Conservation (phyloP, 2,329 filamentous ascomycete genomes). For the Penicillium sp. region DNA sequence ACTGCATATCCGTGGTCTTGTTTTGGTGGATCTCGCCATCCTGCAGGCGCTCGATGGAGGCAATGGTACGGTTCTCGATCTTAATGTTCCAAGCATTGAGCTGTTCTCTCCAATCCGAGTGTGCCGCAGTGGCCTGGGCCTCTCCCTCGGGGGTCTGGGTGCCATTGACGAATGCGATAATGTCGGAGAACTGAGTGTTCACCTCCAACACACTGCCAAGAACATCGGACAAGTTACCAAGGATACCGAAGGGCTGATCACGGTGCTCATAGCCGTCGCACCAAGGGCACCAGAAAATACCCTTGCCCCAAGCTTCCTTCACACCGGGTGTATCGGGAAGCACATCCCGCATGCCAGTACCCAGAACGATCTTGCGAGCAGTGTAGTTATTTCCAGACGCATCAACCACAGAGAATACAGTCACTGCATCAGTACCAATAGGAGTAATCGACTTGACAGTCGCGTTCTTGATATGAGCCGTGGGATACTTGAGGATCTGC, state of each 20-base stretch:
- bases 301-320: conserved; percentile 60
- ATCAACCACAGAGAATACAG: conserved; percentile 53
- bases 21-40: conserved; percentile 37
- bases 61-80: conserved; percentile 61
- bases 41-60: conserved; percentile 52
- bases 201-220: conserved; percentile 56
- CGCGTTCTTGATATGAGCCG: conserved; percentile 55
- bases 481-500: conserved; percentile 57
- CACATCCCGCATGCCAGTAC: conserved; percentile 60
- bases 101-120: conserved; percentile 55
- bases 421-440: conserved; percentile 40
- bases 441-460: conserved; percentile 40
- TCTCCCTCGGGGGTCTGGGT: conserved; percentile 55
- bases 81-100: conserved; percentile 56
- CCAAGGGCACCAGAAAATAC: conserved; percentile 68
- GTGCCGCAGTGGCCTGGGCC: conserved; percentile 43
- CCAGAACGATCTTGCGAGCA: conserved; percentile 61
- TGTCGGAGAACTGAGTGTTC: conserved; percentile 58
- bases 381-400: conserved; percentile 43
- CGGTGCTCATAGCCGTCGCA: conserved; percentile 66
- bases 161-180: conserved; percentile 64
- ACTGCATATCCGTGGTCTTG: conserved; percentile 42
- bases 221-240: conserved; percentile 52
- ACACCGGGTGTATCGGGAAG: conserved; percentile 61
- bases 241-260: conserved; percentile 60